Evolutionary conservation across 257 asterid genomes (phyloP), one percentile per base, ranked within the genome.

Genomic region (Fraxinus cuspidata): DNA sequence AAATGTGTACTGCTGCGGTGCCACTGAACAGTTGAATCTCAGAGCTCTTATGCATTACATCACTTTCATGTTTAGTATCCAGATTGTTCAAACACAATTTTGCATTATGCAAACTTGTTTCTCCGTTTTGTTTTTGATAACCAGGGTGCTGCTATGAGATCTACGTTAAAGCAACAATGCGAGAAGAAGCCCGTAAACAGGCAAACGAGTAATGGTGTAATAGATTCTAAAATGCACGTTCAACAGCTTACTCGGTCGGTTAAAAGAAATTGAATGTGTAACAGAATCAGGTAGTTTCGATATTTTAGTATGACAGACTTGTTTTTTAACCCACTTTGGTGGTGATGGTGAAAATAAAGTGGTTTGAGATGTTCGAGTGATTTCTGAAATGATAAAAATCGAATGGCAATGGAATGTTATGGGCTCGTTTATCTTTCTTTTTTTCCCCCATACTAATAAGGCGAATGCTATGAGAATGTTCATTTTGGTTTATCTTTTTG

Each of bases 101-200:
- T 51, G 63, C 63, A 6, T 51, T 1, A 34, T 32, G 42, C 12
- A 66, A 28, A 74, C 70, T 11, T 76, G 63, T 47, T 37, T 23
- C 42, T 53, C 25, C 70, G 15, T 49, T 25, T 31, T 13, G 49
- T 51, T 83, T 0, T 44, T 70, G 69, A 53, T 65, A 5, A 44
- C 71, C 89, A 87, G 91, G 91, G 40, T 87, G 91, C 82, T 87
- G 87, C 86, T 83, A 87, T 18, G 91, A 87, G 86, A 85, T 87
- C 75, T 85, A 85, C 34, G 87, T 79, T 23, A 83, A 66, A 53
- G 86, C 86, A 0, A 78, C 70, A 32, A 76, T 74, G 82, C 83
- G 90, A 58, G 86, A 82, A 38, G 85, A 86, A 79, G 73, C 87
- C 23, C 87, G 86, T 12, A 77, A 77, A 72, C 79, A 85, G 81